phyloP scores from a whole-genome alignment of 768 basidiomycete species.

The Termitomyces sp. region DNA sequence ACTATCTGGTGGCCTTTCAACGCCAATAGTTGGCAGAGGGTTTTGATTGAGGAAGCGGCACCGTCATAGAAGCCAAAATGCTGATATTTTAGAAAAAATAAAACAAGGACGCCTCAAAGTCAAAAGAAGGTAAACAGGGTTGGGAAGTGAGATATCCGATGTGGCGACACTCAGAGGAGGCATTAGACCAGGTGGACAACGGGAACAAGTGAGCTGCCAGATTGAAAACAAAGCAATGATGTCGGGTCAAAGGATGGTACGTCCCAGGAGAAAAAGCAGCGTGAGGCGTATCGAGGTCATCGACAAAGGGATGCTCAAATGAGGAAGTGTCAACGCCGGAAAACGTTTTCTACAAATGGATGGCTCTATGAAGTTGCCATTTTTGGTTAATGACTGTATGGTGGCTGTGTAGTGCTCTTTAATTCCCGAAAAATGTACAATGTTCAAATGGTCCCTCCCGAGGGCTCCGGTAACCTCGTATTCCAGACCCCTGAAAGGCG shows the following conservation, averaged over 20 bases:
- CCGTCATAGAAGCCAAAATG: background rate
- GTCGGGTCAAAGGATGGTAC: background rate
- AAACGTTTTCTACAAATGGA: conserved; percentile 16
- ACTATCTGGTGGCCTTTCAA: conserved; percentile 2
- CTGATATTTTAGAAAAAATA: conserved; percentile 21
- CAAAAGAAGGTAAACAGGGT: conserved; percentile 1
- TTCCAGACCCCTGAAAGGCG: background rate
- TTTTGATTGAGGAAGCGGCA: conserved; percentile 11
- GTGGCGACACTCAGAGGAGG: conserved; percentile 7
- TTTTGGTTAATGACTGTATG: conserved; percentile 9
- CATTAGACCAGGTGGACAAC: conserved; percentile 7
- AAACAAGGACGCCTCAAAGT: conserved; percentile 20
- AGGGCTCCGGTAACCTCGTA: background rate
- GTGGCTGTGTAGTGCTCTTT: conserved; percentile 11
- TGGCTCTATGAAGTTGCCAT: conserved; percentile 16
- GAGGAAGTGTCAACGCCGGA: conserved; percentile 15
- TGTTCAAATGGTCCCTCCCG: background rate
- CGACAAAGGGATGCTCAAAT: conserved; percentile 23
- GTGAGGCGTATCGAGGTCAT: background rate
- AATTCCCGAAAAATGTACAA: background rate
- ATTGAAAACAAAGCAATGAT: conserved; percentile 23
- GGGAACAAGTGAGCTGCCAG: conserved; percentile 19
- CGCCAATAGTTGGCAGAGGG: conserved; percentile 6
- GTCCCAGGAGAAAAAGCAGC: background rate
- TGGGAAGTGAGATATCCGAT: conserved; percentile 3